Evolutionary conservation across 1,139 yeast genomes (phyloP), one percentile per base, ranked within the genome.

Genomic region (Yamadazyma dushanensis): DNA sequence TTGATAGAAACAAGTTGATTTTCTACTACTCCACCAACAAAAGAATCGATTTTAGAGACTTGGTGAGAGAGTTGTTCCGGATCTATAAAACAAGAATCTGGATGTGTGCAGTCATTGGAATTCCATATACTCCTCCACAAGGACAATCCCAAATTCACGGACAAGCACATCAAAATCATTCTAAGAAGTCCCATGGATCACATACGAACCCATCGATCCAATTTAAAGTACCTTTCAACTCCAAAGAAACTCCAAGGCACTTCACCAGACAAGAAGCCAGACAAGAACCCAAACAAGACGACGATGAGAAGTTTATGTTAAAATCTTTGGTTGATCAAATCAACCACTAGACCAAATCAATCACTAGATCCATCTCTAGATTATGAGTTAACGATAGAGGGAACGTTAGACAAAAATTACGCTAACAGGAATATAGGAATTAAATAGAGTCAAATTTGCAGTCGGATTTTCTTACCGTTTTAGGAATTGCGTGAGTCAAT

Each of bases 61-160:
- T 94, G 59, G 96, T 92, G 35, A 79, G 94, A 47, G 97, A 92
- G 53, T 67, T 92, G 45, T 92, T 92, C 70, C 78, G 95, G 53
- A 84, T 88, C 40, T 92, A 89, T 73, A 92, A 92, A 64, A 92
- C 97, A 1, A 76, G 98, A 52, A 92, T 92, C 52, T 94, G 98
- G 98, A 79, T 90, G 80, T 90, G 97, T 67, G 95, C 97, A 3
- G 88, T 89, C 16, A 56, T 50, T 40, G 68, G 67, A 5, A 49
- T 59, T 24, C 67, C 68, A 10, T 61, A 10, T 10, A 5, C 26
- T 15, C 9, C 27, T 8, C 18, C 27, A 3, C 44, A 33, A 24
- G 41, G 26, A 25, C 32, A 34, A 15, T 10, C 16, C 13, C 37
- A 19, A 8, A 19, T 8, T 19, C 22, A 7, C n/a, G 26, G 30